A percentile compares a stretch with the other conserved stretches of the same genome.
These are phyloP conservation scores for Curvularia sp. DNA, from an alignment of 2,329 filamentous ascomycete species.

Conservation along the genomic window DNA sequence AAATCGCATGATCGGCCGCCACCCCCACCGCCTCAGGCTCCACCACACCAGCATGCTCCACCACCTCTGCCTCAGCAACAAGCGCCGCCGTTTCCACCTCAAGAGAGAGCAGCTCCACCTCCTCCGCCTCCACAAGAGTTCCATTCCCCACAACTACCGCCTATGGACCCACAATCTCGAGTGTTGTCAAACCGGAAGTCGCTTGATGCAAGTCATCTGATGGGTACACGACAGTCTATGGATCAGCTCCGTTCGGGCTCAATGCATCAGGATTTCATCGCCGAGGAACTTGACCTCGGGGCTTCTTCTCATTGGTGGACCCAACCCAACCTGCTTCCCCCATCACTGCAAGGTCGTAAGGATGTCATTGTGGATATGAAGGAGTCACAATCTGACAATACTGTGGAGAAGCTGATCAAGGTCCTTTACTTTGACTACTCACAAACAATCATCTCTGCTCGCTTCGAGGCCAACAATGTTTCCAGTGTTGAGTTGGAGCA, in stretches of 20 bases:
- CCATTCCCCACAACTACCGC: slow-evolving; percentile 38
- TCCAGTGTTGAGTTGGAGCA: slow-evolving; percentile 80
- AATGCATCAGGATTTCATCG: slow-evolving; percentile 79
- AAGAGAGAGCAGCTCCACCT: slow-evolving; percentile 45
- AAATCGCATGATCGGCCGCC: slow-evolving; percentile 47
- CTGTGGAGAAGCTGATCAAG: slow-evolving; percentile 80
- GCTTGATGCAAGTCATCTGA: slow-evolving; percentile 66
- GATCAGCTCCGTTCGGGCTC: slow-evolving; percentile 73
- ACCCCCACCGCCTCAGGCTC: slow-evolving; percentile 47
- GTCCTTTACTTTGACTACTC: slow-evolving; percentile 97
- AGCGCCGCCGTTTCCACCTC: slow-evolving; percentile 45
- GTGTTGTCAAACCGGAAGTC: slow-evolving; percentile 63
- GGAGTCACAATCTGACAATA: slow-evolving; percentile 76
- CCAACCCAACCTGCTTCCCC: slow-evolving; percentile 78
- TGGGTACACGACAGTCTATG: slow-evolving; percentile 67
- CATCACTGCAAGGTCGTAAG: slow-evolving; percentile 78
- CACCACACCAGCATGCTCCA: slow-evolving; percentile 44
- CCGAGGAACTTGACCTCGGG: slow-evolving; percentile 83
- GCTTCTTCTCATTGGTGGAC: slow-evolving; percentile 85
- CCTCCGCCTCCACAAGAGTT: slow-evolving; percentile 45
- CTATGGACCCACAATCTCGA: slow-evolving; percentile 53
- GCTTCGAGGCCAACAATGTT: slow-evolving; percentile 77
- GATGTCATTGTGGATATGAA: slow-evolving; percentile 86
- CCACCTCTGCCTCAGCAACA: slow-evolving; percentile 52
- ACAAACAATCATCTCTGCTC: slow-evolving; percentile 84